Evolutionary conservation across 1,139 yeast genomes (phyloP).

Genomic region (Debaryomycetaceae sp.): DNA sequence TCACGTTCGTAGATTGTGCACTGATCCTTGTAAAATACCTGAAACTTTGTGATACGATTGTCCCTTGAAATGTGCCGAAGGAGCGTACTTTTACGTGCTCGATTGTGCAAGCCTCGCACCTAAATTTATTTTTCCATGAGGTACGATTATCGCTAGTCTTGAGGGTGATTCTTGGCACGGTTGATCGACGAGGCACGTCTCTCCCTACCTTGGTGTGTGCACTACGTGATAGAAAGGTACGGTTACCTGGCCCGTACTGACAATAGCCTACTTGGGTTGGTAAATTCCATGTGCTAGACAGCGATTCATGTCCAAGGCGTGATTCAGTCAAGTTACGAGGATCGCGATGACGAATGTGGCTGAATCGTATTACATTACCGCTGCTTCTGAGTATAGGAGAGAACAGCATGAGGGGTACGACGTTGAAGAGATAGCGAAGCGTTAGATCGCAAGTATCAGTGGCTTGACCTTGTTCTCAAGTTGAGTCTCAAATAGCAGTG

Average conservation of each 20-base stretch:
- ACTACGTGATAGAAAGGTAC: constrained; percentile 41
- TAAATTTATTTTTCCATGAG: constrained; percentile 65
- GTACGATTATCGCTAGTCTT: no score
- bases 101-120: constrained; percentile 72
- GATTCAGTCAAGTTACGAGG: constrained; percentile 49
- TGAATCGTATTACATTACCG: constrained; percentile 64
- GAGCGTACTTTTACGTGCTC: constrained; percentile 76
- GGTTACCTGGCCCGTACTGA: constrained; percentile 36
- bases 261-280: constrained; percentile 34
- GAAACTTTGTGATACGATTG: constrained; percentile 48
- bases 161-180: no score
- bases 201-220: no score
- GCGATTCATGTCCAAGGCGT: constrained; percentile 59
- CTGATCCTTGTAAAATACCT: constrained; percentile 48
- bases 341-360: constrained; percentile 48
- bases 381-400: constrained; percentile 54
- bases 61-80: constrained; percentile 46
- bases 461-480: no score
- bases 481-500: no score
- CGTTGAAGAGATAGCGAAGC: no score
- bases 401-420: constrained; percentile 56
- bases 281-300: constrained; percentile 65
- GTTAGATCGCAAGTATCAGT: no score
- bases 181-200: no score
- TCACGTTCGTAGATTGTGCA: constrained; percentile 42